phyloP scores from a whole-genome alignment of 2,329 filamentous ascomycete species.

The Xylaria hypoxylon region DNA sequence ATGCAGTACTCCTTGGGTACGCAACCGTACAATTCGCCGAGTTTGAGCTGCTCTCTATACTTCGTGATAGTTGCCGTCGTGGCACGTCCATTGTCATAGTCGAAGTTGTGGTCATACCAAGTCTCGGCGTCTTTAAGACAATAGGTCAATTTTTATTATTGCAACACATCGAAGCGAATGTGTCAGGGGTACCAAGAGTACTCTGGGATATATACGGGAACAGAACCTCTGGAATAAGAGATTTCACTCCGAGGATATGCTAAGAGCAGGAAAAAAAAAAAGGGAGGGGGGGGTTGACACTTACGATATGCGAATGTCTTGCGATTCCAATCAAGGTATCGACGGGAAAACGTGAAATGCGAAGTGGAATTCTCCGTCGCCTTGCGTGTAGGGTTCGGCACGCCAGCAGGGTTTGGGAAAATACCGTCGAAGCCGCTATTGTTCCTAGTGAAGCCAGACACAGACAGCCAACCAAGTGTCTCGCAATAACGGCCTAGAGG shows the following conservation, averaged over 20 bases:
- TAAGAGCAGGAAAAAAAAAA: neutral
- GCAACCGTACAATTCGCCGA: conserved; percentile 69
- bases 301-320: conserved; percentile 70
- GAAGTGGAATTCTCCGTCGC: conserved; percentile 54
- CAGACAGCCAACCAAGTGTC: conserved; percentile 74
- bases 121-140: conserved; percentile 57
- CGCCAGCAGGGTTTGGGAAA: conserved; percentile 52
- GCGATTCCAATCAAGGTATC: conserved; percentile 77
- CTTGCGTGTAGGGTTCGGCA: conserved; percentile 55
- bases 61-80: conserved; percentile 63
- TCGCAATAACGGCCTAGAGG: conserved; percentile 71
- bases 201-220: neutral
- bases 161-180: neutral
- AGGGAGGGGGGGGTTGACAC: no score
- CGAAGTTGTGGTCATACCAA: conserved; percentile 61
- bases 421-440: conserved; percentile 57
- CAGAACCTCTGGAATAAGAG: neutral
- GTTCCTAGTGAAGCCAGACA: conserved; percentile 66
- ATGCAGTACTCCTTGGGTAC: conserved; percentile 70
- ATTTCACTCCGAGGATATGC: neutral
- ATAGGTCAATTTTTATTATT: conserved; percentile 8
- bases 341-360: conserved; percentile 63
- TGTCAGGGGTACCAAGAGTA: neutral
- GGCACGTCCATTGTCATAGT: conserved; percentile 59
- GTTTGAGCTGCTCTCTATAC: conserved; percentile 63